phyloP scores from a whole-genome alignment of 2,329 filamentous ascomycete genomes.

The Cylindrodendrum hubeiense region DNA sequence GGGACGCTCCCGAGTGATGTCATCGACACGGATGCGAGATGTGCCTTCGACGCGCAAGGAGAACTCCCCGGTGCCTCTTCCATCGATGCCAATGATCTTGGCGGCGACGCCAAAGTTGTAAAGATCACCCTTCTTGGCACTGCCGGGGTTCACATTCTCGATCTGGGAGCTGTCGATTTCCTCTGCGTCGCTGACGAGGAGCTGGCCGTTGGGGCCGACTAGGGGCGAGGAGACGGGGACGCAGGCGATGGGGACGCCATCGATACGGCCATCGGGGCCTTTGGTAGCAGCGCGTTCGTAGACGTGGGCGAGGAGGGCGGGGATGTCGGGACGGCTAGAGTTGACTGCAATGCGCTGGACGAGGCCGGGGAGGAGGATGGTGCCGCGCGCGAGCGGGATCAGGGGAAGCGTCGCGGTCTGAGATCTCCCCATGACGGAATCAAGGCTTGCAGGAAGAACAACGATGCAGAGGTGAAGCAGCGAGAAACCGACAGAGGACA shows the following conservation, averaged over 20 bases:
- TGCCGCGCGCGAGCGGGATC: constrained; percentile 83
- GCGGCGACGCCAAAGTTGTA: constrained; percentile 87
- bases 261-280: constrained; percentile 72
- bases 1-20: constrained; percentile 76
- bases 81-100: constrained; percentile 83
- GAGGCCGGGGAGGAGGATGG: constrained; percentile 87
- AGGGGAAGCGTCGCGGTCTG: constrained; percentile 73
- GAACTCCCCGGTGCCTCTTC: constrained; percentile 80
- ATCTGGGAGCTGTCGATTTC: constrained; percentile 58
- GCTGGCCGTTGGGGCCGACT: constrained; percentile 80
- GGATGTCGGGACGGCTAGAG: constrained; percentile 84
- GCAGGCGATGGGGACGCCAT: constrained; percentile 84
- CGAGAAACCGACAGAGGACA: neutral
- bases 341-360: constrained; percentile 87
- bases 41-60: constrained; percentile 89
- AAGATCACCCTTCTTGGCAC: constrained; percentile 77
- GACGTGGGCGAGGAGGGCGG: constrained; percentile 86
- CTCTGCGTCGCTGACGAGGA: constrained; percentile 76
- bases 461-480: neutral
- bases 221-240: constrained; percentile 85
- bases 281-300: constrained; percentile 81
- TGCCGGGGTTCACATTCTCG: constrained; percentile 67
- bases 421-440: constrained; percentile 53
- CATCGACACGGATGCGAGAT: constrained; percentile 79
- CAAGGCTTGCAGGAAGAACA: constrained; percentile 3